Evolutionary conservation across 495 filamentous ascomycete genomes (phyloP).

Genomic region (Friedmanniomyces endolithicus): DNA sequence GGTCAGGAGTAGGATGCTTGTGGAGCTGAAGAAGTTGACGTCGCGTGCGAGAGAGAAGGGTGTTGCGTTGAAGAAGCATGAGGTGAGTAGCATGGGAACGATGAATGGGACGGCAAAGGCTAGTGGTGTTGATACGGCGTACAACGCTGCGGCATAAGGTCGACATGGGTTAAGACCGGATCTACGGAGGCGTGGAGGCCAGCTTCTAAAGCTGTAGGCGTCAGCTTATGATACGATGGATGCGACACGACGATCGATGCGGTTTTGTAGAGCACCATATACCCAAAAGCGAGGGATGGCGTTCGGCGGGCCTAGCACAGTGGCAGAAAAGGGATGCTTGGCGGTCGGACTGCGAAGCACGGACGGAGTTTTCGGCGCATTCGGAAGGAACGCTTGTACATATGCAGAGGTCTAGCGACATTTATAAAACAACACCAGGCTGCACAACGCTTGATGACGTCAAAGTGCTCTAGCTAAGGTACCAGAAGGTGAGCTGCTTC

Average conservation of each 20-base stretch:
- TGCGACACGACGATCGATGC: not conserved
- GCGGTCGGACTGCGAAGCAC: not conserved
- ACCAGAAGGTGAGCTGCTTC: not conserved
- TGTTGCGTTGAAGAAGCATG: conserved; percentile 12
- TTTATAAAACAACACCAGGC: no score
- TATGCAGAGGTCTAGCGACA: not conserved
- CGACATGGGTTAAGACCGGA: not conserved
- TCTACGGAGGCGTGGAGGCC: not conserved
- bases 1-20: conserved; percentile 68
- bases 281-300: not conserved
- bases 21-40: conserved; percentile 55
- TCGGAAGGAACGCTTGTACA: not conserved
- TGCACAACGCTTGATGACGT: not conserved
- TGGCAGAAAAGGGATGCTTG: not conserved
- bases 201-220: not conserved
- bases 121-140: conserved; percentile 6
- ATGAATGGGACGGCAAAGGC: conserved; percentile 7
- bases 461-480: not conserved
- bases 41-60: conserved; percentile 15
- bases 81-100: not conserved
- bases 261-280: not conserved
- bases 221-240: not conserved
- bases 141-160: conserved; percentile 13
- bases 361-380: not conserved
- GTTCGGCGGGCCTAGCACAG: not conserved